Base-by-base conservation (phyloP, 164 flowering plant species). In the Stephania japonica region DNA sequence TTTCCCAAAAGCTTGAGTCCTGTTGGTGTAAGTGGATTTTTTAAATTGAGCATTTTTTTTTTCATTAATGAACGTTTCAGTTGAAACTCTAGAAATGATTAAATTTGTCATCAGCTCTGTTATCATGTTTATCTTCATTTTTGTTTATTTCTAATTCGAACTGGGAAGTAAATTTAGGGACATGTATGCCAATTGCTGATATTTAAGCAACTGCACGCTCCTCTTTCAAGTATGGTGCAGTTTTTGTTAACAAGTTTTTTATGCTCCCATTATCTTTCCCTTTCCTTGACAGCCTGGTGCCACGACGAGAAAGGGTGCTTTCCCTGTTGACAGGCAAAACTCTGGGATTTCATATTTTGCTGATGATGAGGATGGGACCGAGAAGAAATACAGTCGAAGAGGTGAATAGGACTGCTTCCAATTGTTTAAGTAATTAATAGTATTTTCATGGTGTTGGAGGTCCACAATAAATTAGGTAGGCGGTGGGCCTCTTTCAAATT, bases 351-450 rank as follows among this genome's bases (percentile, higher is more conserved):
- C 86, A 70, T 93, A 96, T 83, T 92, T 85, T 83, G 97, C 95
- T 0, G 99, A 96, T 78, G 98, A 96, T 84, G 99, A 96, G 82
- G 99, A 96, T 81, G 93, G 85, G 71, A 87, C 84, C 70, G 83
- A 72, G 73, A 92, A 87, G 70, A 96, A 96, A 79, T 96, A 96
- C 80, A 65, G 79, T 42, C 80, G 90, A 73, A 87, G 99, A 69
- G 99, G 99, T 88, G 67, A 86, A 86, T 49, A 10, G 13, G 21
- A 44, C 24, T 3, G 49, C 70, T 6, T 42, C 43, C 12, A 25
- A 23, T 11, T 62, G 12, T 26, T 41, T 38, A 1, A 18, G 7
- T 62, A n/a, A 9, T 32, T 32, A 32, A 4, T 32, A 32, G 59
- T 61, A 23, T 16, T 49, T 49, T 49, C 56, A 49, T 2, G 38